Evolutionary conservation across 192 early-diverging fungal species (phyloP), one percentile per base, ranked within the genome.

Genomic region (Glomus cerebriforme): DNA sequence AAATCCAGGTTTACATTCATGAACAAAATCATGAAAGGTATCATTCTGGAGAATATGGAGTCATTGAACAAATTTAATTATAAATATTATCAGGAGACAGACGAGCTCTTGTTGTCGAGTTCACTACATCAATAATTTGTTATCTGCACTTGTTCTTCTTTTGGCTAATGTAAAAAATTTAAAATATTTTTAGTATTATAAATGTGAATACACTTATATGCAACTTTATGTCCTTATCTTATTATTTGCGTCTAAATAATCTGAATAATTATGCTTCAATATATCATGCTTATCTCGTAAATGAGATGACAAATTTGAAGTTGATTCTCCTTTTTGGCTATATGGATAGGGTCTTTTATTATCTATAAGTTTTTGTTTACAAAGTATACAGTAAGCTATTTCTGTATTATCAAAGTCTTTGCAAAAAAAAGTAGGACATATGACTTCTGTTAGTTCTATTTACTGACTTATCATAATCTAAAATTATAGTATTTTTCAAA

Each of bases 21-120:
- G 7, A 22, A 70, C 7, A 22, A 70, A 70, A 24, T 70, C n/a
- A 47, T n/a, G 22, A 70, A 70, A 70, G 19, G 13, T 1, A 39
- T 70, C 17, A 70, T 70, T 43, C 39, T 70, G 35, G 22, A 70
- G 37, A 43, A 47, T 70, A 70, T 70, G 39, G 19, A 70, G 22
- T 24, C 35, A 35, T 70, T 45, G 22, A 45, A 70, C 37, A 43
- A 70, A 70, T 45, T 70, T 70, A 22, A 70, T 70, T 19, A 70
- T 70, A 70, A 70, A 70, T n/a, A 13, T 15, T 37, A 19, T 39
- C 19, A 45, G 39, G n/a, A 22, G 19, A 39, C 37, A 8, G 15
- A 9, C 13, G n/a, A n/a, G n/a, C n/a, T n/a, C n/a, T n/a, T n/a
- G n/a, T n/a, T 19, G 17, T 34, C 1, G 34, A 37, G 43, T 70